Evolutionary conservation across 345 rosid species (phyloP).

Genomic region (Trapa incisa): DNA sequence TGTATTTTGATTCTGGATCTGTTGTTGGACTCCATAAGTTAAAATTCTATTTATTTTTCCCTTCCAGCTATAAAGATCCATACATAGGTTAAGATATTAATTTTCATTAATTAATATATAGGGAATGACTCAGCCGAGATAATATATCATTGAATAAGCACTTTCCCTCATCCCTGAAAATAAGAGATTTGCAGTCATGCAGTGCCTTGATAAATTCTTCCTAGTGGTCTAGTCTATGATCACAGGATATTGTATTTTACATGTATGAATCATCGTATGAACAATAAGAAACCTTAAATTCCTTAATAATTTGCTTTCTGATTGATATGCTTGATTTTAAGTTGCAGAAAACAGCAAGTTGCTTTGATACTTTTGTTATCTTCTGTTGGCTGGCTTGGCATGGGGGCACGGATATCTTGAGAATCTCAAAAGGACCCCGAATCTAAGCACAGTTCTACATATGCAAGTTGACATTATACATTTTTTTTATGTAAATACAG

Average conservation of each 20-base stretch:
- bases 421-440: background rate
- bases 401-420: constrained; percentile 7
- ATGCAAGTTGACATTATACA: background rate
- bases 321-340: background rate
- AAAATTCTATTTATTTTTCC: too few relatives aligned
- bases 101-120: too few relatives aligned
- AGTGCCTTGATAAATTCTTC: too few relatives aligned
- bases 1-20: too few relatives aligned
- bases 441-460: background rate
- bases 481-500: too few relatives aligned
- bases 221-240: background rate
- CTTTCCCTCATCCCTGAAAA: background rate
- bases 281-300: constrained; percentile 12
- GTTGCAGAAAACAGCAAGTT: background rate
- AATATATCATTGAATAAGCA: background rate
- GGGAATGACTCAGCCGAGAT: background rate
- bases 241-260: background rate
- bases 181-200: constrained; percentile 1
- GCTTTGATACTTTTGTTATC: background rate
- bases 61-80: too few relatives aligned
- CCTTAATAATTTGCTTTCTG: constrained; percentile 5
- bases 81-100: too few relatives aligned
- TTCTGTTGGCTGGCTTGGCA: background rate
- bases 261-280: background rate
- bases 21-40: too few relatives aligned